Conservation (phyloP, 192 early-diverging fungal genomes). For the Geranomyces variabilis region DNA sequence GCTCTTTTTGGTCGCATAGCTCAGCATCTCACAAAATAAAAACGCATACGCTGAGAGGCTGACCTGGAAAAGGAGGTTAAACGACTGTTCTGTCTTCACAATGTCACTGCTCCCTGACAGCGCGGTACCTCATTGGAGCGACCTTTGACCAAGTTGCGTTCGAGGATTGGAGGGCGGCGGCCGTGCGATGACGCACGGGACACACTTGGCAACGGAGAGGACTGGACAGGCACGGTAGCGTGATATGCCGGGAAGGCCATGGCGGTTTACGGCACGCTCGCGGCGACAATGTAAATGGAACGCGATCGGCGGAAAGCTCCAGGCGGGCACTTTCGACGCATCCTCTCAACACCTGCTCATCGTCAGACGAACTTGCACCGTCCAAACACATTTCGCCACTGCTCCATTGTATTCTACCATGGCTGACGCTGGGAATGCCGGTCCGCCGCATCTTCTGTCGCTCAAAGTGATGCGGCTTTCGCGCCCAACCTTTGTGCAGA, state of each 20-base stretch:
- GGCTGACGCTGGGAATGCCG: slow-evolving; percentile 16
- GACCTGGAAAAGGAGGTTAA: slow-evolving; percentile 48
- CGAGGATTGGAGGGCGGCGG: slow-evolving; percentile 61
- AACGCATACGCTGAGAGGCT: slow-evolving; percentile 84
- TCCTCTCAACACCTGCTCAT: too few species aligned
- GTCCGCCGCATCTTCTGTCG: slow-evolving; percentile 67
- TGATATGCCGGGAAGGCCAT: neutral
- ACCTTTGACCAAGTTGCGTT: slow-evolving; percentile 76
- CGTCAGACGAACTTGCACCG: too few species aligned
- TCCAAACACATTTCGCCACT: too few species aligned
- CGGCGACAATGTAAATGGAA: too few species aligned
- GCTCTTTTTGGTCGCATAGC: slow-evolving; percentile 95
- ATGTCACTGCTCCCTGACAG: slow-evolving; percentile 63
- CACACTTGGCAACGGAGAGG: neutral
- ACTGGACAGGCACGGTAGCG: neutral
- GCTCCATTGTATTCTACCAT: too few species aligned
- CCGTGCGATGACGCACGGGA: neutral
- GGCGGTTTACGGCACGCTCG: too few species aligned
- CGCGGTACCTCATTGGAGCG: slow-evolving; percentile 69
- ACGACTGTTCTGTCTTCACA: neutral
- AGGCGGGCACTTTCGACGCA: too few species aligned
- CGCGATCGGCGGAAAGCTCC: too few species aligned
- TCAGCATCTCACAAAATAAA: slow-evolving; percentile 93
- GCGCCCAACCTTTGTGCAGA: slow-evolving; percentile 66
- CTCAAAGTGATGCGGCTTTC: slow-evolving; percentile 93